Conservation (phyloP, 164 flowering plant species). For the Stephania cephalantha region DNA sequence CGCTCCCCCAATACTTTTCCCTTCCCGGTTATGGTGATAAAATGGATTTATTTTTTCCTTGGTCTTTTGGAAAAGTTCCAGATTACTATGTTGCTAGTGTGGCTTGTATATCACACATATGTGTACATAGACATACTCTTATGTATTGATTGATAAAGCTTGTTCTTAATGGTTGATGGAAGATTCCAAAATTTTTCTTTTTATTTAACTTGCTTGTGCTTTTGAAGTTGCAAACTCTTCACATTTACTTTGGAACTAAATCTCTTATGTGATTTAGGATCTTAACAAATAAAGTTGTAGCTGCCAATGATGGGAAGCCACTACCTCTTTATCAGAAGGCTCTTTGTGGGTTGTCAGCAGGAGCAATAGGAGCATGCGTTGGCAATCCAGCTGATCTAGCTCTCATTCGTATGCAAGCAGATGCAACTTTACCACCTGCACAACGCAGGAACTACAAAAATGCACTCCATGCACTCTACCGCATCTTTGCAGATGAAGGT, state of each 20-base stretch:
- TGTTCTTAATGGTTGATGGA: not conserved
- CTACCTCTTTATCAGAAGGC: constrained; percentile 90
- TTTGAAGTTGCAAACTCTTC: not conserved
- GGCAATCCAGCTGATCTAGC: constrained; percentile 96
- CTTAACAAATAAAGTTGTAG: constrained; percentile 78
- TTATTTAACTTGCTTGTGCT: not conserved
- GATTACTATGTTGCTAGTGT: not conserved
- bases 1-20: not conserved
- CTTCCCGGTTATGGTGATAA: not conserved
- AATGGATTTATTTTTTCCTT: not conserved
- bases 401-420: constrained; percentile 95
- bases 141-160: not conserved
- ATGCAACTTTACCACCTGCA: constrained; percentile 77
- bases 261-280: constrained; percentile 34
- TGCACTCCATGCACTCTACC: constrained; percentile 81
- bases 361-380: constrained; percentile 84
- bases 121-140: too few species aligned
- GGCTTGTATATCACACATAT: not conserved
- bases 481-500: constrained; percentile 80
- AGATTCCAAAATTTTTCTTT: not conserved
- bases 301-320: constrained; percentile 94
- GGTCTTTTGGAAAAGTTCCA: not conserved
- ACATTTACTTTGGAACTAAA: not conserved
- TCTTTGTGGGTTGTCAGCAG: constrained; percentile 88
- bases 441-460: constrained; percentile 78